These are phyloP conservation scores for Fusarium piperis DNA, from an alignment of 2,329 filamentous ascomycete species.

Conservation along the genomic window DNA sequence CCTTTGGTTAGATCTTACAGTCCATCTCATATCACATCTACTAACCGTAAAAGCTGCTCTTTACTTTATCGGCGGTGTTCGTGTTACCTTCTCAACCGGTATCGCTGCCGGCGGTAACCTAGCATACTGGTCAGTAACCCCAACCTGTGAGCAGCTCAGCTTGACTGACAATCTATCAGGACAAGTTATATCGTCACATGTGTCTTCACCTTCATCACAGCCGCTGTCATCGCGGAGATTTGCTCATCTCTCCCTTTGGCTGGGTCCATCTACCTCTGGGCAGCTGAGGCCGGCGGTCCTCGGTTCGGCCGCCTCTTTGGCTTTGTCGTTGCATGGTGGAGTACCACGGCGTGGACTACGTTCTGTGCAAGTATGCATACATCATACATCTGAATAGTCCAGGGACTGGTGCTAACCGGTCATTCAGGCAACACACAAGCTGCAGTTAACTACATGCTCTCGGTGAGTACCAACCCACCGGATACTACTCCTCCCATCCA, in stretches of 20 bases:
- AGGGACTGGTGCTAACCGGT: no score
- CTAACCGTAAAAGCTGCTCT: conserved; percentile 58
- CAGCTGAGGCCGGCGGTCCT: conserved; percentile 66
- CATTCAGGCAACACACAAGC: conserved; percentile 57
- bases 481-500: accelerated
- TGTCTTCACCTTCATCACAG: conserved; percentile 69
- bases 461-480: conserved; percentile 46
- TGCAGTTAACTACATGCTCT: conserved; percentile 62
- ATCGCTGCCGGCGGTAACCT: conserved; percentile 69
- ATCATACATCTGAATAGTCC: neutral
- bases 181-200: conserved; percentile 69
- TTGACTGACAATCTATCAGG: conserved; percentile 46
- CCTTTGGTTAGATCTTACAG: conserved; percentile 58
- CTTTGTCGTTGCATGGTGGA: conserved; percentile 73
- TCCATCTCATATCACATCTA: no score
- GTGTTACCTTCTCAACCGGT: conserved; percentile 70
- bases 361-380: conserved; percentile 58
- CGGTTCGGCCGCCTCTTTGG: conserved; percentile 65
- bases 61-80: conserved; percentile 69
- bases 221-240: conserved; percentile 68
- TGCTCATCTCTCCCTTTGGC: conserved; percentile 68
- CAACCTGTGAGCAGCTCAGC: neutral
- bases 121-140: conserved; percentile 62
- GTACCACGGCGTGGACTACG: conserved; percentile 69
- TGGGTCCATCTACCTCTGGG: conserved; percentile 70